Evolutionary conservation across 1,139 yeast genomes (phyloP).

Genomic region (Yamadazyma sp.): DNA sequence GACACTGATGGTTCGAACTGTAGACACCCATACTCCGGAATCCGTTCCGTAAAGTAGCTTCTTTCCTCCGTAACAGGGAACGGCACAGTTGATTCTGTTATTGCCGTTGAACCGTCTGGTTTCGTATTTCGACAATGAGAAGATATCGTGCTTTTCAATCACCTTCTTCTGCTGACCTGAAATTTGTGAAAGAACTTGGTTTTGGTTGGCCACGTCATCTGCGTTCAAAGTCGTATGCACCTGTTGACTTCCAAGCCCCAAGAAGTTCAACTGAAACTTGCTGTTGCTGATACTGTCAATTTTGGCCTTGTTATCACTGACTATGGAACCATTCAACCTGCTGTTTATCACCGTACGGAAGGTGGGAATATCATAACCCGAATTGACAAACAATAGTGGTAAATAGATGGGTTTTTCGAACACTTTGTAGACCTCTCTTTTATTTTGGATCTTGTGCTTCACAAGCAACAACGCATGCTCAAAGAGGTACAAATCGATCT

Average conservation of each 20-base stretch:
- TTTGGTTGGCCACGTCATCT: conserved; percentile 62
- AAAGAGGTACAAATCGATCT: conserved; percentile 78
- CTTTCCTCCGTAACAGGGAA: conserved; percentile 93
- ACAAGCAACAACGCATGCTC: conserved; percentile 88
- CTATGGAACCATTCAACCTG: conserved; percentile 38
- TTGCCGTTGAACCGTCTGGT: conserved; percentile 73
- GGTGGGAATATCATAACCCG: conserved; percentile 76
- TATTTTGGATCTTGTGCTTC: conserved; percentile 82
- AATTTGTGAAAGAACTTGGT: conserved; percentile 77
- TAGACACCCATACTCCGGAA: conserved; percentile 82
- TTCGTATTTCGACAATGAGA: conserved; percentile 72
- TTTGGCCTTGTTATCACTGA: conserved; percentile 39
- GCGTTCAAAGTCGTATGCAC: conserved; percentile 48
- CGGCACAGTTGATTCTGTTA: conserved; percentile 82
- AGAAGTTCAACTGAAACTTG: conserved; percentile 49
- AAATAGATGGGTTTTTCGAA: conserved; percentile 91
- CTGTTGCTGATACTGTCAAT: conserved; percentile 29
- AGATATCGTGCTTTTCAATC: conserved; percentile 73
- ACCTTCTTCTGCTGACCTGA: conserved; percentile 75
- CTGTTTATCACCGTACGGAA: conserved; percentile 46
- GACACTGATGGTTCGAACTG: conserved; percentile 49
- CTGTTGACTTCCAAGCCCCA: conserved; percentile 46
- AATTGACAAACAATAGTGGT: conserved; percentile 73
- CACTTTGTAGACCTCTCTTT: conserved; percentile 88
- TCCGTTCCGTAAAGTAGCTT: conserved; percentile 90